Evolutionary conservation across 305 asterid species (phyloP).

Genomic region (Fraxinus ornus): DNA sequence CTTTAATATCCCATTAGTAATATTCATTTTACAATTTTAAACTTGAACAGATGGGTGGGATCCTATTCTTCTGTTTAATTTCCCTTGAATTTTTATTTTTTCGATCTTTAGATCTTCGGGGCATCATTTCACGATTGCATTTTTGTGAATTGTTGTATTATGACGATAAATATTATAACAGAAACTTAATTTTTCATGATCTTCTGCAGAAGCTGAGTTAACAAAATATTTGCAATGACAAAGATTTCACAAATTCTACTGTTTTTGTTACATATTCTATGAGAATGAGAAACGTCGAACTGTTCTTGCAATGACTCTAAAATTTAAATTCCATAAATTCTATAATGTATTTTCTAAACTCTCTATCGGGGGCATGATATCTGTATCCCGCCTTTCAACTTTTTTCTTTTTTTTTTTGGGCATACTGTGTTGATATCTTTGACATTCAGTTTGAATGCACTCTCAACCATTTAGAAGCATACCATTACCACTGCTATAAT

Average conservation of each 20-base stretch:
- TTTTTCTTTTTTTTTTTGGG: not conserved
- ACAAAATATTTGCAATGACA: not conserved
- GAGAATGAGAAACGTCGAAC: not conserved
- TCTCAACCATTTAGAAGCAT: not conserved
- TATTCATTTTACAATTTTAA: not conserved
- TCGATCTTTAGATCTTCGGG: not conserved
- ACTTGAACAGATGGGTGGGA: not conserved
- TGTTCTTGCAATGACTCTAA: not conserved
- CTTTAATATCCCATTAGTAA: not conserved
- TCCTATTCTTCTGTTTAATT: not conserved
- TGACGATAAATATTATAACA: not conserved
- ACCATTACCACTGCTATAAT: not conserved
- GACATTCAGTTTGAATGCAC: not conserved
- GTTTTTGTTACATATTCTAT: not conserved
- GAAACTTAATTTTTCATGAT: not conserved
- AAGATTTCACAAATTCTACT: not conserved
- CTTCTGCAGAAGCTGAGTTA: not conserved
- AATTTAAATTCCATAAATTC: not conserved
- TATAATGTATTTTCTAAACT: not conserved
- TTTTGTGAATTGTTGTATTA: not conserved
- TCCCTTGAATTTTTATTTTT: not conserved
- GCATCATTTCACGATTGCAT: not conserved
- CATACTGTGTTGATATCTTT: not conserved
- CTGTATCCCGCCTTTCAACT: not conserved
- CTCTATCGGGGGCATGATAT: not conserved